phyloP scores from a whole-genome alignment of 2,329 filamentous ascomycete species.

The Aspergillus terreus region DNA sequence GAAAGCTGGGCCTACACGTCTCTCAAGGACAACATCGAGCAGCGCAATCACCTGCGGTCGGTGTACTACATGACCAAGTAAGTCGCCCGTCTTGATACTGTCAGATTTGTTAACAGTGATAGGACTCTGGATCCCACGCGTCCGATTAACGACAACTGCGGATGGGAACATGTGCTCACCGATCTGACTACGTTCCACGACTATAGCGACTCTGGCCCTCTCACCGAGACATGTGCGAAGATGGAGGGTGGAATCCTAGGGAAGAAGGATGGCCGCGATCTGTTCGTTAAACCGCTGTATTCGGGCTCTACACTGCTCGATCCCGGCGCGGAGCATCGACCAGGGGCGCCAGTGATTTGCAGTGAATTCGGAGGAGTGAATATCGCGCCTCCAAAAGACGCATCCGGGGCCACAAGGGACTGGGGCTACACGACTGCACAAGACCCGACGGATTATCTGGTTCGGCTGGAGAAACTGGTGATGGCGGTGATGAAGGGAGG shows the following conservation, averaged over 20 bases:
- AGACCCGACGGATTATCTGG: conserved; percentile 57
- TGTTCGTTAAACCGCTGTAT: conserved; percentile 50
- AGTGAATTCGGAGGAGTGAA: conserved; percentile 68
- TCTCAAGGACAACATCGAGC: conserved; percentile 53
- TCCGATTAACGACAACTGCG: conserved; percentile 68
- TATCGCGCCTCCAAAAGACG: conserved; percentile 50
- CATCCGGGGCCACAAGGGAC: conserved; percentile 45
- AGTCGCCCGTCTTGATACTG: not conserved
- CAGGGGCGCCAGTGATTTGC: conserved; percentile 60
- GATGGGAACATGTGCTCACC: conserved; percentile 65
- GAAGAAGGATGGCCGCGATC: conserved; percentile 49
- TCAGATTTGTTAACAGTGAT: not conserved
- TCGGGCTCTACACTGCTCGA: conserved; percentile 39
- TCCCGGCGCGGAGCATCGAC: conserved; percentile 49
- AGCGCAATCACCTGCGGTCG: conserved; percentile 61
- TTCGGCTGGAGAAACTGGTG: conserved; percentile 56
- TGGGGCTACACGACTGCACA: conserved; percentile 68
- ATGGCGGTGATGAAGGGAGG: conserved; percentile 56
- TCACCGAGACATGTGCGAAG: conserved; percentile 53
- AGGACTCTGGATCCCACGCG: conserved; percentile 58
- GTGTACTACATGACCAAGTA: conserved; percentile 64
- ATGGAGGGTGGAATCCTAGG: conserved; percentile 52
- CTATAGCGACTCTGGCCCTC: conserved; percentile 57
- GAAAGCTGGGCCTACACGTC: conserved; percentile 62
- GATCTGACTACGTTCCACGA: conserved; percentile 68